These are phyloP conservation scores for Suzukiozyma palmioleophila DNA, from an alignment of 1,139 yeast species.

Conservation along the genomic window DNA sequence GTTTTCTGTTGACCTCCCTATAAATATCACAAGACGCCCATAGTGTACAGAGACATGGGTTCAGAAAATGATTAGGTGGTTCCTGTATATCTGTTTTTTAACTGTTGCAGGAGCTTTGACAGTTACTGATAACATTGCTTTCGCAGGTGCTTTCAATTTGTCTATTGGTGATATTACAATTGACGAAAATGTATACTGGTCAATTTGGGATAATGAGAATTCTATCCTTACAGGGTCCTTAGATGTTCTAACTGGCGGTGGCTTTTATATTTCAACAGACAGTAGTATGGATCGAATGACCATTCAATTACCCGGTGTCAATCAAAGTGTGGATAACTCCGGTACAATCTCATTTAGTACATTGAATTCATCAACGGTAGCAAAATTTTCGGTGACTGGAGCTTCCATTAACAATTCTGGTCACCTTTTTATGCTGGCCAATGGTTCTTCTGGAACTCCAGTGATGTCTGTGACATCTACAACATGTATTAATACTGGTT, in stretches of 20 bases:
- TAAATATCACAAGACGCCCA: too few relatives aligned
- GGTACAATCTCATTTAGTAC: slow-evolving; percentile 1
- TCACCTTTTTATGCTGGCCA: slow-evolving; percentile 20
- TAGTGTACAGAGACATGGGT: too few relatives aligned
- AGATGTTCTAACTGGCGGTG: slow-evolving; percentile 17
- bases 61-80: too few relatives aligned
- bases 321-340: neutral
- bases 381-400: slow-evolving; percentile 9
- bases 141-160: slow-evolving; percentile 15
- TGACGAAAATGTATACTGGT: slow-evolving; percentile 25
- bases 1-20: too few relatives aligned
- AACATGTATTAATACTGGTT: slow-evolving; percentile 21
- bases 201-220: slow-evolving; percentile 25
- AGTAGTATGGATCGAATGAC: slow-evolving; percentile 6
- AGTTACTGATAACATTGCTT: slow-evolving; percentile 3
- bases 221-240: slow-evolving; percentile 19
- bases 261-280: slow-evolving; percentile 18
- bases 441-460: slow-evolving; percentile 16
- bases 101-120: neutral
- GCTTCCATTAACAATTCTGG: slow-evolving; percentile 21
- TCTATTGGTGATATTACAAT: slow-evolving; percentile 19
- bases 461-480: slow-evolving; percentile 14
- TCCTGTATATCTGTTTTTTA: too few relatives aligned
- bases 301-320: neutral
- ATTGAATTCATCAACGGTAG: slow-evolving; percentile 8